A percentile compares a stretch with the other conserved stretches of the same genome.
Evolutionary conservation across 257 asterid species (phyloP).

Genomic region (Catharanthus roseus): DNA sequence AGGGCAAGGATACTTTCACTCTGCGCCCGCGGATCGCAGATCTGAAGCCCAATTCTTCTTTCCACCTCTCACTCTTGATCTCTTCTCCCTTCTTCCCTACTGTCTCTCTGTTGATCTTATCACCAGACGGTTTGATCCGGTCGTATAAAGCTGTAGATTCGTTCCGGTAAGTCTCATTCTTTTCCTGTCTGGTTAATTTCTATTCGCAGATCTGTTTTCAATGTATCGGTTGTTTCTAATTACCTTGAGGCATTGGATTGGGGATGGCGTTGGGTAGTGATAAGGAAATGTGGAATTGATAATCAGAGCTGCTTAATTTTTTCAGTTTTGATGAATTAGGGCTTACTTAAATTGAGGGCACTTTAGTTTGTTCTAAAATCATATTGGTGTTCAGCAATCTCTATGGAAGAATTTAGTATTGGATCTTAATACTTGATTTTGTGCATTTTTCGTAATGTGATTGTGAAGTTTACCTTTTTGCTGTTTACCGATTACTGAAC

Average conservation of each 20-base stretch:
- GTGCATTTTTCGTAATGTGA: neutral
- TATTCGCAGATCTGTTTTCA: neutral
- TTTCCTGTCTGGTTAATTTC: neutral
- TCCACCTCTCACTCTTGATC: neutral
- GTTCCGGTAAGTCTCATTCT: neutral
- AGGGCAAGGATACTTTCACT: neutral
- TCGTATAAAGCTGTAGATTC: neutral
- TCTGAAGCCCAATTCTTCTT: neutral
- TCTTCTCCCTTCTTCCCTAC: neutral
- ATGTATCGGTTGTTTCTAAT: neutral
- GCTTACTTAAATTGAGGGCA: too few species aligned
- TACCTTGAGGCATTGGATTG: neutral
- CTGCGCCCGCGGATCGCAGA: conserved; percentile 11
- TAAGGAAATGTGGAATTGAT: neutral
- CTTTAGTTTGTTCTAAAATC: neutral
- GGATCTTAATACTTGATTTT: neutral
- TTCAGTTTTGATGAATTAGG: too few species aligned
- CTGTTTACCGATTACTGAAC: neutral
- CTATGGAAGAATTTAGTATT: neutral
- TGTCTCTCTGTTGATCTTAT: neutral
- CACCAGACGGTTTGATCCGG: neutral
- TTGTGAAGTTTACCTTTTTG: neutral
- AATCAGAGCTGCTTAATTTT: neutral
- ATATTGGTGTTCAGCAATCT: neutral
- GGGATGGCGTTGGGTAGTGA: neutral